These are phyloP conservation scores for Coix lacrymajobi DNA, from an alignment of 176 grass and related monocot genomes.

Conservation along the genomic window DNA sequence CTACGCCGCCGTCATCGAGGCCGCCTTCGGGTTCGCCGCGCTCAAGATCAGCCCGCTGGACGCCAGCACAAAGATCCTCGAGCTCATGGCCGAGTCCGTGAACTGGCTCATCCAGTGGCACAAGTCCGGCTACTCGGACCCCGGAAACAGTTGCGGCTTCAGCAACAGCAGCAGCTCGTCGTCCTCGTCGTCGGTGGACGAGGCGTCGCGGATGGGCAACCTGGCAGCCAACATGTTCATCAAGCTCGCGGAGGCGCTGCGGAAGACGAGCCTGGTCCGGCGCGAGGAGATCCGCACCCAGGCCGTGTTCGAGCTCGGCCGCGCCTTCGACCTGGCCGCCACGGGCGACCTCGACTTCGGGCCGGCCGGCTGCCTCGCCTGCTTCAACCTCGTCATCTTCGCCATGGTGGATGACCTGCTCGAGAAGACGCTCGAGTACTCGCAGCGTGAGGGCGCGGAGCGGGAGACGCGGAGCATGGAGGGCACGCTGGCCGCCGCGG, in stretches of 20 bases:
- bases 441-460: constrained; percentile 59
- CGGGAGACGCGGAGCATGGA: constrained; percentile 85
- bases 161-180: constrained; percentile 2
- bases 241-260: constrained; percentile 73
- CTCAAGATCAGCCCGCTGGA: constrained; percentile 91
- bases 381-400: constrained; percentile 89
- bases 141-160: not conserved
- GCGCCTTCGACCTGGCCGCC: constrained; percentile 40
- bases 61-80: constrained; percentile 60
- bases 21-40: constrained; percentile 66
- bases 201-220: constrained; percentile 38
- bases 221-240: constrained; percentile 61
- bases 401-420: constrained; percentile 90
- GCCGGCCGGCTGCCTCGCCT: constrained; percentile 46
- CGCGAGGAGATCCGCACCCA: constrained; percentile 84
- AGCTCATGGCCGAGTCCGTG: constrained; percentile 72
- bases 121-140: constrained; percentile 65
- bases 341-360: constrained; percentile 54
- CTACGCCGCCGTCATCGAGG: constrained; percentile 78
- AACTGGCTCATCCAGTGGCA: constrained; percentile 76
- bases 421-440: constrained; percentile 96
- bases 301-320: constrained; percentile 54
- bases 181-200: not conserved
- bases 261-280: constrained; percentile 75
- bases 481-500: constrained; percentile 53